Evolutionary conservation across 2,329 filamentous ascomycete species (phyloP), one percentile per base, ranked within the genome.

Genomic region (Paecilomyces formosus): DNA sequence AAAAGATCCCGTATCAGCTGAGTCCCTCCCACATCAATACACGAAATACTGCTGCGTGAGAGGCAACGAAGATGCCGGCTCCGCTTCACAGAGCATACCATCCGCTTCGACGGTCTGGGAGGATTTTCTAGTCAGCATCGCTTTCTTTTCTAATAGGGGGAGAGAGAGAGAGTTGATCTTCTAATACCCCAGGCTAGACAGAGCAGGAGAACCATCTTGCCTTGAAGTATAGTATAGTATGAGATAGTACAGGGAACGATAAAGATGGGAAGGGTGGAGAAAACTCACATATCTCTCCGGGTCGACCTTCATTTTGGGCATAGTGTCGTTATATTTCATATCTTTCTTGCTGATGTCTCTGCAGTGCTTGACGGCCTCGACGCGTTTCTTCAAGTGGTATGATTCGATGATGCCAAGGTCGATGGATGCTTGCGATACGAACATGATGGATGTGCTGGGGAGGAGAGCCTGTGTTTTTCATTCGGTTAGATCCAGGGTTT

Each of bases 231-330:
- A 26, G n/a, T n/a, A n/a, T n/a, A n/a, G n/a, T n/a, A n/a, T n/a
- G n/a, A n/a, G n/a, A n/a, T n/a, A n/a, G n/a, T n/a, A n/a, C n/a
- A n/a, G n/a, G n/a, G n/a, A n/a, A n/a, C n/a, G n/a, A n/a, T n/a
- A n/a, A n/a, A n/a, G n/a, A n/a, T n/a, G n/a, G n/a, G n/a, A n/a
- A n/a, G n/a, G n/a, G n/a, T n/a, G n/a, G n/a, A n/a, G n/a, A 26
- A 26, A 26, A 78, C 79, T 76, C 65, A 81, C 78, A 77, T 97
- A 97, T 68, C 84, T 87, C 81, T 97, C 93, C 4, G 93, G 89
- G 73, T 97, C 92, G 60, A 97, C 92, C 67, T 80, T 86, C 90
- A 97, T 97, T 76, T 82, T 85, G 13, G 93, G 93, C 84, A 85
- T 91, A 57, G 76, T 76, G 68, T 91, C 86, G 73, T 97, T 97